A percentile compares a stretch with the other conserved stretches of the same genome.
Evolutionary conservation across 148 eudicot genomes (phyloP).

Genomic region (Mesembryanthemum crystallinum): DNA sequence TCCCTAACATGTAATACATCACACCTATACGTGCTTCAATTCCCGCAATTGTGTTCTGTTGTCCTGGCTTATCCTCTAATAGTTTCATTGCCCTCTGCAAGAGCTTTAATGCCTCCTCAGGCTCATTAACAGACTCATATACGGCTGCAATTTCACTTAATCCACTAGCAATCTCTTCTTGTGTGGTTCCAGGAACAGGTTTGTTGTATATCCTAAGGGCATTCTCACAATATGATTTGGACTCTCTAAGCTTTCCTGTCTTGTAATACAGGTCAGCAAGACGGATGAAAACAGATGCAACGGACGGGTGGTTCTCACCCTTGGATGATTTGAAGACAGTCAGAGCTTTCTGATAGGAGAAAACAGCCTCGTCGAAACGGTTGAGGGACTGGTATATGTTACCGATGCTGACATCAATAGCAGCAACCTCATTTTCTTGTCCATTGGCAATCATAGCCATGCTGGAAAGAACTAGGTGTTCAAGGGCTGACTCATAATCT

Average conservation of each 20-base stretch:
- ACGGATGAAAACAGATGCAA: constrained; percentile 85
- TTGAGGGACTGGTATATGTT: constrained; percentile 73
- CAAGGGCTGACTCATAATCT: constrained; percentile 84
- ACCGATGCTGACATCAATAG: constrained; percentile 92
- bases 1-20: constrained; percentile 83
- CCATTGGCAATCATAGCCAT: constrained; percentile 99
- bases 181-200: constrained; percentile 90
- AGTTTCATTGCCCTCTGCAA: constrained; percentile 80
- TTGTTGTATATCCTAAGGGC: constrained; percentile 92
- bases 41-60: constrained; percentile 84
- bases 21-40: constrained; percentile 93
- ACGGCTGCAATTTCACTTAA: constrained; percentile 86
- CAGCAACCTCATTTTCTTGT: constrained; percentile 92
- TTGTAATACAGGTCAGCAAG: constrained; percentile 90
- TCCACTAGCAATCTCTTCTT: constrained; percentile 90
- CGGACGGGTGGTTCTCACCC: constrained; percentile 97
- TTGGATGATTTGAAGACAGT: constrained; percentile 91
- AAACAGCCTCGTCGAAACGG: constrained; percentile 87
- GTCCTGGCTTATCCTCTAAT: constrained; percentile 88
- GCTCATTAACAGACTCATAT: constrained; percentile 84
- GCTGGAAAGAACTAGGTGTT: constrained; percentile 96
- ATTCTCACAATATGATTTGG: constrained; percentile 91
- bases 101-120: constrained; percentile 84
- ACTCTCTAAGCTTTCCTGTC: constrained; percentile 91
- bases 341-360: constrained; percentile 93